Evolutionary conservation across 148 eudicot species (phyloP), one percentile per base, ranked within the genome.

Genomic region (Heliosperma pusillum): DNA sequence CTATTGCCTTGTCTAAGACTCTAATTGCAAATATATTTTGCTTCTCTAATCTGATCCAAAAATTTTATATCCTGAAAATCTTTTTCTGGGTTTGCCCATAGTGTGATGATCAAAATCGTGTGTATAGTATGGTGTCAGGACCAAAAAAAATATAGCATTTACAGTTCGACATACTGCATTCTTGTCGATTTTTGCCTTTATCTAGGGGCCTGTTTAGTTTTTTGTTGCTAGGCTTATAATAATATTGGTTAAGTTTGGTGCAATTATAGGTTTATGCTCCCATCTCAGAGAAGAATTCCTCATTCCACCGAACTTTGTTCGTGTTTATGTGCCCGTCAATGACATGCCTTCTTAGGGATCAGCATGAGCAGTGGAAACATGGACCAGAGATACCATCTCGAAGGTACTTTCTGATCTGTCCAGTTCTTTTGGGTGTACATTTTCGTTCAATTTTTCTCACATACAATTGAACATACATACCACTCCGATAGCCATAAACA

Each of bases 291-390:
- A 86, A 87, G 76, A 88, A 86, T 3, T 81, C 91, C 50, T 74
- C 97, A 62, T 92, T 85, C 79, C 98, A 92, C 74, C 88, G 97
- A 44, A 85, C 88, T 20, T 76, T 95, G 68, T 95, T 78, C 66
- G 84, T 95, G 15, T 95, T 95, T 77, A 90, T 90, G 93, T 95
- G 98, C 80, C 78, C 85, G 33, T 92, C 96, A 9, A 90, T 90
- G 96, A 27, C 83, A 11, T 95, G 97, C 81, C 91, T 92, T 70
- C 85, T 86, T 56, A 84, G 83, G 74, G 96, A 95, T 77, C 98
- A 92, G 58, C 98, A 92, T 69, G 96, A 92, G 78, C 98, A 95
- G 72, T 89, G 93, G 97, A 92, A 88, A 77, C 87, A 80, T 57
- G 79, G 83, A 66, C 78, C 83, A 61, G 84, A 87, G 21, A 89